Evolutionary conservation across 2,329 filamentous ascomycete genomes (phyloP).

Genomic region (Botryotinia narcissicola): DNA sequence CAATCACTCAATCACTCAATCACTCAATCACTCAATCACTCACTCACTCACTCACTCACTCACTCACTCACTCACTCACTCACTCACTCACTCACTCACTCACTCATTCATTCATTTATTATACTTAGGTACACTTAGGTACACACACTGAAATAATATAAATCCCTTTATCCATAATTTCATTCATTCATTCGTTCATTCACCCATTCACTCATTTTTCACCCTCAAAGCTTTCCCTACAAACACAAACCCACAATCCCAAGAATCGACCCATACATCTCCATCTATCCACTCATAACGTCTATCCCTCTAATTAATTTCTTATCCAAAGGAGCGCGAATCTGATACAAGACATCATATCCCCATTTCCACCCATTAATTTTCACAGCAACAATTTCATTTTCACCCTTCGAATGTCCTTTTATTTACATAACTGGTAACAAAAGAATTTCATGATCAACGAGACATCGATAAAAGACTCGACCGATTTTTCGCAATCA

Average conservation of each 20-base stretch:
- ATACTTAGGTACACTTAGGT: too few species aligned
- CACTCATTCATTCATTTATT: background rate
- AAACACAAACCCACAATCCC: background rate
- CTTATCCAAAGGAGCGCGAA: conserved; percentile 15
- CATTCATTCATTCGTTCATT: background rate
- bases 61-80: background rate
- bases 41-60: background rate
- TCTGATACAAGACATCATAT: conserved; percentile 10
- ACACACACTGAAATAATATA: too few species aligned
- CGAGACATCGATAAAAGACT: conserved; percentile 1
- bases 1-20: background rate
- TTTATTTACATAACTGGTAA: background rate
- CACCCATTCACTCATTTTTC: background rate
- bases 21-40: too few species aligned
- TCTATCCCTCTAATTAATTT: conserved; percentile 17
- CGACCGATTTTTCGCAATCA: conserved; percentile 21
- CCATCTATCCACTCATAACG: background rate
- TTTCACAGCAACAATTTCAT: background rate
- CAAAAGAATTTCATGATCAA: conserved; percentile 1
- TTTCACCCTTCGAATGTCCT: conserved; percentile 5
- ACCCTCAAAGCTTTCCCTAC: background rate
- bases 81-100: too few species aligned
- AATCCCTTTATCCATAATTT: too few species aligned
- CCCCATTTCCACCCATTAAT: background rate
- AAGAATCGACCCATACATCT: background rate